Base-by-base conservation (phyloP, 768 basidiomycete genomes). In the Mrakia frigida region DNA sequence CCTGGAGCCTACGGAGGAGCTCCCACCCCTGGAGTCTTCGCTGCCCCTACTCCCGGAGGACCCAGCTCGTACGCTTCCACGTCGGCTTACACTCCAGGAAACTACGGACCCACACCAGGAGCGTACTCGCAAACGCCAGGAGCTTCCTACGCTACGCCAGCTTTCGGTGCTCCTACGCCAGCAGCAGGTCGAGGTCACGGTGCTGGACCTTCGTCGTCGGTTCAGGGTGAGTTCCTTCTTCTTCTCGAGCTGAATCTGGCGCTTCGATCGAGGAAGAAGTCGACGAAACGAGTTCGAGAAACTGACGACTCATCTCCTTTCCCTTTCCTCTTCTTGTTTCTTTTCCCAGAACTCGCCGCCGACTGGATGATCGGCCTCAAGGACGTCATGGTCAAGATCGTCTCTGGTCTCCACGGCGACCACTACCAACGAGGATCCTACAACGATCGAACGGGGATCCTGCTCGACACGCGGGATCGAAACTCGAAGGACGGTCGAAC, bases 11-110 rank as follows among this genome's bases (percentile, higher is more conserved):
- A 67, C 60, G 59, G 67, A 31, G 69, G 85, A 0, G 84, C 85
- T 0, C 86, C 86, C 0, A 85, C 86, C 0, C 84, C 83, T 7
- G 80, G 78, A 2, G 81, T 78, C 65, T 79, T 79, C 21, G 79
- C 79, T 4, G 83, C 84, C 16, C 84, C 84, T 18, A 84, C 84
- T n/a, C 84, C 85, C 10, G 84, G 82, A 16, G 78, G 80, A 31
- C 79, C 80, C 68, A 60, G 81, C 79, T 31, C 79, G 78, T 52
- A 80, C 78, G 43, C 79, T 77, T 65, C 61, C 9, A 63, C 65
- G 33, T 60, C 73, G 14, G 73, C 61, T 11, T 68, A 63, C 37
- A 77, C 76, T 14, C 63, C 76, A 6, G 71, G 61, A 37, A 46
- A 71, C 59, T 78, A 78, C 60, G 81, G 79, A 3, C 81, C 82